Percentiles rank a stretch among this genome's conserved stretches.
phyloP scores from a whole-genome alignment of 108 stramenopile species.

The Cylindrotheca fusiformis region DNA sequence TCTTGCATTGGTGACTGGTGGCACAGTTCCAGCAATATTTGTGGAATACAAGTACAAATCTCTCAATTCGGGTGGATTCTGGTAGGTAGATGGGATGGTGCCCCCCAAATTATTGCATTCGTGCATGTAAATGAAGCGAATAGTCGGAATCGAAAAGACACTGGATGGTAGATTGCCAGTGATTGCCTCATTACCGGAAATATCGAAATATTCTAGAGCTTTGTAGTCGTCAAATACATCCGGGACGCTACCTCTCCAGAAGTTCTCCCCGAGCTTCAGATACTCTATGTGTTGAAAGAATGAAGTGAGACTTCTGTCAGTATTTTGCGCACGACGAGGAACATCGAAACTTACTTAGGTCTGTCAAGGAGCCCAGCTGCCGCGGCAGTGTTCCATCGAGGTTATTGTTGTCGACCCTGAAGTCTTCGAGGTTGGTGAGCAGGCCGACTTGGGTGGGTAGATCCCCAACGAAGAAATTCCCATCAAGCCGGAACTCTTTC shows the following conservation, averaged over 20 bases:
- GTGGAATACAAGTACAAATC: constrained; percentile 59
- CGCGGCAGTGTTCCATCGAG: constrained; percentile 45
- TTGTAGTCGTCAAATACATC: constrained; percentile 24
- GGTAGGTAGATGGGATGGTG: constrained; percentile 20
- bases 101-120: constrained; percentile 32
- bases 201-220: constrained; percentile 32
- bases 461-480: constrained; percentile 64
- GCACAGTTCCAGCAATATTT: constrained; percentile 49
- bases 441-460: constrained; percentile 56
- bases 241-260: constrained; percentile 48
- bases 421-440: constrained; percentile 35
- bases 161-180: constrained; percentile 31
- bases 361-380: constrained; percentile 23
- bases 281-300: background rate
- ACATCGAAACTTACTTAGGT: constrained; percentile 20
- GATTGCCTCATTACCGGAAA: constrained; percentile 19
- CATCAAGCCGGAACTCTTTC: constrained; percentile 28
- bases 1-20: constrained; percentile 29
- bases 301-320: background rate
- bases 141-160: constrained; percentile 25
- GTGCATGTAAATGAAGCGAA: constrained; percentile 37
- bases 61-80: constrained; percentile 23
- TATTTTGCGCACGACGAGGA: constrained; percentile 2
- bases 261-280: constrained; percentile 29
- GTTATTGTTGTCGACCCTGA: constrained; percentile 55